Evolutionary conservation across 148 eudicot species (phyloP).

Genomic region (Dianthus caryophyllus): DNA sequence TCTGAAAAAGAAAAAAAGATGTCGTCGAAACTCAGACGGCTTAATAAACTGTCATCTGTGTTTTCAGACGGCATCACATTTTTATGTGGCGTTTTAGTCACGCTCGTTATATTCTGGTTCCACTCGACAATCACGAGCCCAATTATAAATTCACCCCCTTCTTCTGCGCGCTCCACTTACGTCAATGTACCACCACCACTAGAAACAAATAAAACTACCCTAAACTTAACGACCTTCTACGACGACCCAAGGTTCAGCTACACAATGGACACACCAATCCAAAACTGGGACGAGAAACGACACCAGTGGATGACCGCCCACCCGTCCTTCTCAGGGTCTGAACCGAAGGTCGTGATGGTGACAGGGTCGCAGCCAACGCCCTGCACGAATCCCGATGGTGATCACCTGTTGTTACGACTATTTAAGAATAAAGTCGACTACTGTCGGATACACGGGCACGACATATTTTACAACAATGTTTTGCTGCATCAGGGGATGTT

Average conservation of each 20-base stretch:
- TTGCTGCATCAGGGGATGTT: slow-evolving; percentile 56
- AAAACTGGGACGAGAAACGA: slow-evolving; percentile 15
- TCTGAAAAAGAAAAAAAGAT: neutral
- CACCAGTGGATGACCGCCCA: neutral
- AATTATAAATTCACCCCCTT: neutral
- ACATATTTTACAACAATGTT: slow-evolving; percentile 67
- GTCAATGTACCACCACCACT: neutral
- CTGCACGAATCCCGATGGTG: slow-evolving; percentile 44
- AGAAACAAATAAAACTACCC: neutral
- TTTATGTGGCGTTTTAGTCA: slow-evolving; percentile 3
- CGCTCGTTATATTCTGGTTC: slow-evolving; percentile 6
- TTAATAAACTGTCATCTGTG: slow-evolving; percentile 2
- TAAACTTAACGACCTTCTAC: slow-evolving; percentile 7
- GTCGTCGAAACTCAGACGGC: neutral
- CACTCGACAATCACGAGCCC: neutral
- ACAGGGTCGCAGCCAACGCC: slow-evolving; percentile 10
- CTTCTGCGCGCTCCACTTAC: neutral
- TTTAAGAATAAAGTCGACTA: slow-evolving; percentile 88
- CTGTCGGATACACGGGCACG: slow-evolving; percentile 67
- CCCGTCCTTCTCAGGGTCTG: neutral
- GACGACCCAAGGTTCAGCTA: slow-evolving; percentile 5
- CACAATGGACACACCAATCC: neutral
- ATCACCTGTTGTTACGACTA: slow-evolving; percentile 49
- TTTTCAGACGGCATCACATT: slow-evolving; percentile 7
- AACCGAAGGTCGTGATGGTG: neutral